Evolutionary conservation across 805 yeast genomes (phyloP), one percentile per base, ranked within the genome.

Genomic region (Candida bentonensis): DNA sequence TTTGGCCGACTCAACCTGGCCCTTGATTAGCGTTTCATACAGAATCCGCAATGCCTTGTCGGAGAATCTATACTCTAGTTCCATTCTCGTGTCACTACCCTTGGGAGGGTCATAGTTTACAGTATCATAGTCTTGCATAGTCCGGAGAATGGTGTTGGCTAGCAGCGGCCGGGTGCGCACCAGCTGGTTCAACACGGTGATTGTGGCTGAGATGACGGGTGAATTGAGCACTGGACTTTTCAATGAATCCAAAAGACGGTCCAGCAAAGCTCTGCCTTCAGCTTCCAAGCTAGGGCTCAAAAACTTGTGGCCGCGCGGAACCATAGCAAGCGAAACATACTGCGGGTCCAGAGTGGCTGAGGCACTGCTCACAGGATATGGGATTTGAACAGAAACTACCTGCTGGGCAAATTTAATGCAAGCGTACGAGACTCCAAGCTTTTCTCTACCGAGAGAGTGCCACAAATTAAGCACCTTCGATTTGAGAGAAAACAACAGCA

Each of bases 251-350:
- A 86, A 63, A 23, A 89, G 58, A 27, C 76, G 59, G 51, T 86
- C 95, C 27, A 92, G 63, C 45, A 82, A 64, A 2, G 71, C 78
- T 44, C 70, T 72, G 0, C 88, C 81, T 57, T 88, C 95, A 4
- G 80, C 74, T 51, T 81, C 86, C 49, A 87, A 61, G 21, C 61
- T 51, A 28, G 66, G 66, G 44, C 74, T 73, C 39, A 87, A 68
- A 34, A 83, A 72, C 1, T 86, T 76, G 55, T 89, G 96, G 45
- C 67, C 70, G 0, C 71, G 59, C 20, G 69, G 68, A 2, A 78
- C 76, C 45, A 67, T 59, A 2, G 73, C 57, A 41, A 79, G 61
- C 7, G 81, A 76, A 26, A 72, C 67, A 33, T 67, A 70, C 21
- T 52, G 41, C 21, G 49, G 42, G 23, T 50, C 55, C 4, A 21